Conservation (phyloP, 805 yeast species). For the Candida succiphila region DNA sequence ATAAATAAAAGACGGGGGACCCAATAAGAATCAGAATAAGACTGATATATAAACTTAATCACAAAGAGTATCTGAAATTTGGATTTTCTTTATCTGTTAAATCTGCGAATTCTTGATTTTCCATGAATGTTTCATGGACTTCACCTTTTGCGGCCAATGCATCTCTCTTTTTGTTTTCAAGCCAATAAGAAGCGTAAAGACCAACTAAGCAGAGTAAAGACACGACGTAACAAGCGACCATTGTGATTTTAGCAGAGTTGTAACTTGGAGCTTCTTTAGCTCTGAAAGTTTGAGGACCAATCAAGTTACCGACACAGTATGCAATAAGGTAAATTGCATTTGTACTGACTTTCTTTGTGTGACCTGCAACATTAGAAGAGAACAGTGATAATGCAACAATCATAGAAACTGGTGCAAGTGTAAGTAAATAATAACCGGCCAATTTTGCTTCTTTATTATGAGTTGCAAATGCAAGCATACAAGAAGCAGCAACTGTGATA, state of each 20-base stretch:
- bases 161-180: slow-evolving; percentile 5
- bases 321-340: slow-evolving; percentile 52
- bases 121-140: slow-evolving; percentile 3
- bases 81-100: slow-evolving; percentile 43
- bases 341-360: slow-evolving; percentile 59
- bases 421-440: slow-evolving; percentile 20
- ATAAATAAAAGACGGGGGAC: not conserved
- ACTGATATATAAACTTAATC: slow-evolving; percentile 36
- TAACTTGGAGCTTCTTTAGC: slow-evolving; percentile 47
- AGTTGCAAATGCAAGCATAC: slow-evolving; percentile 20
- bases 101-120: slow-evolving; percentile 20
- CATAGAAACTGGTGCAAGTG: slow-evolving; percentile 19
- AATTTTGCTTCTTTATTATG: slow-evolving; percentile 15
- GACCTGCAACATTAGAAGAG: slow-evolving; percentile 38
- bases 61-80: slow-evolving; percentile 34
- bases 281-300: slow-evolving; percentile 67
- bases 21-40: slow-evolving; percentile 10
- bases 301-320: slow-evolving; percentile 57
- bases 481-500: slow-evolving; percentile 18
- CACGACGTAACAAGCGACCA: slow-evolving; percentile 37
- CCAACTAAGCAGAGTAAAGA: not conserved
- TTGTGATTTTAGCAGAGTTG: slow-evolving; percentile 42
- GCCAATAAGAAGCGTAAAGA: slow-evolving; percentile 11
- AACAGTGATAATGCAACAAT: slow-evolving; percentile 15
- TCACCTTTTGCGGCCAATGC: not conserved